A percentile compares a stretch with the other conserved stretches of the same genome.
phyloP scores from a whole-genome alignment of 139 green algal species.

The Mesotaenium endlicherianum region DNA sequence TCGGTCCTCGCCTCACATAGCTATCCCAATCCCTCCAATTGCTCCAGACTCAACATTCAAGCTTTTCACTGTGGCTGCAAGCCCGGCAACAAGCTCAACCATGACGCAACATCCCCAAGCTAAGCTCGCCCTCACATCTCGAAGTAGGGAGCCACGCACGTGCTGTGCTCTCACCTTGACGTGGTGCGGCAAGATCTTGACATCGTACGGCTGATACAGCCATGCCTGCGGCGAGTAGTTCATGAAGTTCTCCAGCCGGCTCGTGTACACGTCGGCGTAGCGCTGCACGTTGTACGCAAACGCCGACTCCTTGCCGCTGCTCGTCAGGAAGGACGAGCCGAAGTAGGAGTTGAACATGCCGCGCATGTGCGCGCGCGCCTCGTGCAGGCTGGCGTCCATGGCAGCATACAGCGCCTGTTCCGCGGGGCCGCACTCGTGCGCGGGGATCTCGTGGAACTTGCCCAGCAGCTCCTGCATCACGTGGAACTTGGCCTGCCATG shows the following conservation, averaged over 20 bases:
- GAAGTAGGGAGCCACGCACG: too few species aligned
- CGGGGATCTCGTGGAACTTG: neutral
- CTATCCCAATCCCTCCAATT: too few species aligned
- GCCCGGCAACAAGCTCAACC: too few species aligned
- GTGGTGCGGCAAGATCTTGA: constrained; percentile 48
- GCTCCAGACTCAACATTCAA: too few species aligned
- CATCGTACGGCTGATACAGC: constrained; percentile 28
- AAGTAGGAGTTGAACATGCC: constrained; percentile 42
- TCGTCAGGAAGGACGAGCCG: constrained; percentile 29
- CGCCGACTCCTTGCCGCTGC: constrained; percentile 13
- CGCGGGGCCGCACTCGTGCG: neutral
- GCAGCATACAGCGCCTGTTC: neutral
- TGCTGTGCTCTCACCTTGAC: constrained; percentile 38
- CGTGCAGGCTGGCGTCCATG: neutral
- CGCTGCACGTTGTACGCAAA: constrained; percentile 47
- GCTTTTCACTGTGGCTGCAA: too few species aligned
- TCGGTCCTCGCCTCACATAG: too few species aligned
- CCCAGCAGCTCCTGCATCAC: constrained; percentile 14
- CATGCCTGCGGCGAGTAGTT: constrained; percentile 10
- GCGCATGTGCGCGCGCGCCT: constrained; percentile 14
- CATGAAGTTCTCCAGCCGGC: constrained; percentile 34
- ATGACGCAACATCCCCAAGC: too few species aligned
- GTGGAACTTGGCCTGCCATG: constrained; percentile 33
- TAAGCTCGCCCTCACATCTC: too few species aligned
- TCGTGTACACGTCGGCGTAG: constrained; percentile 49